Evolutionary conservation across 129 eudicot genomes (phyloP), one percentile per base, ranked within the genome.

Genomic region (Sambucus nigra): DNA sequence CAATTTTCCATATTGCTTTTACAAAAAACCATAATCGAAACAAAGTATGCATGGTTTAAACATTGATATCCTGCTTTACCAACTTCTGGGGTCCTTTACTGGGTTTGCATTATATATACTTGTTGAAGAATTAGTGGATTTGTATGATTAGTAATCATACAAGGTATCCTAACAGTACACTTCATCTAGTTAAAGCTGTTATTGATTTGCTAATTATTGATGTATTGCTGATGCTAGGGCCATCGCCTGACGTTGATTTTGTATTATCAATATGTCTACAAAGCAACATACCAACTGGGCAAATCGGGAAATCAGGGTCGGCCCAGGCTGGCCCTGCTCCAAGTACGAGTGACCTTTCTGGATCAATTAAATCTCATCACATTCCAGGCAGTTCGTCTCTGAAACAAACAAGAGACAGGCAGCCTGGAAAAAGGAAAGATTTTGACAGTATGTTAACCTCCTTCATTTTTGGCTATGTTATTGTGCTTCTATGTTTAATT

Each of bases 191-290:
- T 22, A 7, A 13, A 24, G 12, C 31, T 24, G 20, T 31, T 58
- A 23, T 51, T 25, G 44, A 47, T 24, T 24, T 52, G 47, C 17
- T 52, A 49, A 42, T 55, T 31, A 27, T 65, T 61, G 48, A 54
- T 64, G 44, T 1, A 3, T 18, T 68, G 72, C 23, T 42, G n/a
- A 51, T 72, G 51, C 28, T 66, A 89, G 98, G 98, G 66, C 98
- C 98, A 31, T 60, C 71, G 9, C 98, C 98, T 5, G 95, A 85
- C 70, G 94, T 76, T 60, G 95, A 91, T 68, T 85, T 81, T 54
- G 94, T 91, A 25, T 38, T 91, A 68, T 85, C 95, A 38, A 73
- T 91, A 66, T 82, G 86, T 57, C 47, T 85, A 71, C 98, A 91
- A 82, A 82, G 94, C 76, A 85, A 67, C 42, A 59, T 81, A 60